phyloP scores from a whole-genome alignment of 2,329 filamentous ascomycete species.

The Xylariales sp. region DNA sequence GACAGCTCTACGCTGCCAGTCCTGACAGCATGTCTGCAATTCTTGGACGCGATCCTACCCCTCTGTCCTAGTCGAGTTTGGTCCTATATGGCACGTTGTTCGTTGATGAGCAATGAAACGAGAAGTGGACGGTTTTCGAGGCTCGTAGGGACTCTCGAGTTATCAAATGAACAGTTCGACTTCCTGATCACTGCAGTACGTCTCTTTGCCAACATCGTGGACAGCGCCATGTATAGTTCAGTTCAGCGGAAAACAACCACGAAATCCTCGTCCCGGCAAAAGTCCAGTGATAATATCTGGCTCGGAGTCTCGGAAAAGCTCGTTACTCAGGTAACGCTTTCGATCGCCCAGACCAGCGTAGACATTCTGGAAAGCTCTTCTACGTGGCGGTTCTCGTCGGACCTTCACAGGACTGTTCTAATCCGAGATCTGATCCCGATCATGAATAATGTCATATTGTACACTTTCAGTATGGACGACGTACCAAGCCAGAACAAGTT shows the following conservation, averaged over 20 bases:
- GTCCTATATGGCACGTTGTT: conserved; percentile 81
- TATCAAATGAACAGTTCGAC: conserved; percentile 69
- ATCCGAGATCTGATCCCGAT: conserved; percentile 63
- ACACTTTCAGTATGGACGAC: conserved; percentile 71
- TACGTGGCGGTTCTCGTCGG: conserved; percentile 75
- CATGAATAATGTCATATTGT: conserved; percentile 67
- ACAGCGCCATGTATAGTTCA: conserved; percentile 67
- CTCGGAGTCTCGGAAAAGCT: conserved; percentile 75
- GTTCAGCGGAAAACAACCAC: conserved; percentile 59
- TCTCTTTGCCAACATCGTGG: conserved; percentile 70
- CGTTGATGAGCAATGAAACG: conserved; percentile 71
- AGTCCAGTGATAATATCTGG: conserved; percentile 49
- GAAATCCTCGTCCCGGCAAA: conserved; percentile 43
- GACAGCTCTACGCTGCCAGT: conserved; percentile 64
- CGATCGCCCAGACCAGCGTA: conserved; percentile 69
- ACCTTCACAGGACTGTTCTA: conserved; percentile 64
- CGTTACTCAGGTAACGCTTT: conserved; percentile 64
- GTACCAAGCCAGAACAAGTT: conserved; percentile 38
- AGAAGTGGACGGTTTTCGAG: conserved; percentile 71
- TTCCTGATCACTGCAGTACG: conserved; percentile 70
- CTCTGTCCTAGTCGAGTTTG: conserved; percentile 82
- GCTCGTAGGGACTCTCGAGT: conserved; percentile 77
- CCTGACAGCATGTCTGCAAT: conserved; percentile 68
- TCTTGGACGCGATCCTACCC: conserved; percentile 67
- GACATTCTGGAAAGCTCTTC: conserved; percentile 82